Percentiles rank a stretch among this genome's conserved stretches.
Evolutionary conservation across 176 grass and related monocot genomes (phyloP).

Genomic region (Phragmites australis): DNA sequence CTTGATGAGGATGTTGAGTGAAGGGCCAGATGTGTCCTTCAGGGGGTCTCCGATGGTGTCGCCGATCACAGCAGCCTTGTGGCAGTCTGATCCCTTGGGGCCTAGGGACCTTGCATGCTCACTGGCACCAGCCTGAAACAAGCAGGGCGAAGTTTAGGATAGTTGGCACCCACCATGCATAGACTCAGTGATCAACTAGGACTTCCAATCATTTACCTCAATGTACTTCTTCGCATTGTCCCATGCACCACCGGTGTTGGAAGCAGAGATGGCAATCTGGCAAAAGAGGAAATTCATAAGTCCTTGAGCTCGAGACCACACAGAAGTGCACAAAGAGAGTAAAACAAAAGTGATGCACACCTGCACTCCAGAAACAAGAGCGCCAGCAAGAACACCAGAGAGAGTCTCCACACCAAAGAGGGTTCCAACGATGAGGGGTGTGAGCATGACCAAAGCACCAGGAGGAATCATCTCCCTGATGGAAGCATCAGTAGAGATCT

Average conservation of each 20-base stretch:
- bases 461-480: slow-evolving; percentile 96
- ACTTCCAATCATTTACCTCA: slow-evolving; percentile 52
- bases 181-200: not conserved
- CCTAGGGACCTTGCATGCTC: slow-evolving; percentile 69
- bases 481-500: slow-evolving; percentile 94
- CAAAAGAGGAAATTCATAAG: slow-evolving; percentile 8
- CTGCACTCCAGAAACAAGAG: slow-evolving; percentile 93
- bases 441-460: slow-evolving; percentile 83
- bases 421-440: slow-evolving; percentile 81
- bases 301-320: not conserved
- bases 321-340: not conserved
- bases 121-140: slow-evolving; percentile 66
- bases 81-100: slow-evolving; percentile 86
- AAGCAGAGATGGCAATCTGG: slow-evolving; percentile 88
- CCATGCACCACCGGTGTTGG: slow-evolving; percentile 92
- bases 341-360: slow-evolving; percentile 15
- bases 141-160: not conserved
- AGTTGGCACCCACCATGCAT: not conserved
- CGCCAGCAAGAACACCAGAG: slow-evolving; percentile 83
- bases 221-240: slow-evolving; percentile 97
- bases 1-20: slow-evolving; percentile 96
- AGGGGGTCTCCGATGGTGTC: slow-evolving; percentile 94
- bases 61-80: slow-evolving; percentile 85
- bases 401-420: slow-evolving; percentile 86
- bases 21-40: slow-evolving; percentile 85